A percentile compares a stretch with the other conserved stretches of the same genome.
These are phyloP conservation scores for Penicillium sp. DNA, from an alignment of 2,329 filamentous ascomycete genomes.

Conservation along the genomic window DNA sequence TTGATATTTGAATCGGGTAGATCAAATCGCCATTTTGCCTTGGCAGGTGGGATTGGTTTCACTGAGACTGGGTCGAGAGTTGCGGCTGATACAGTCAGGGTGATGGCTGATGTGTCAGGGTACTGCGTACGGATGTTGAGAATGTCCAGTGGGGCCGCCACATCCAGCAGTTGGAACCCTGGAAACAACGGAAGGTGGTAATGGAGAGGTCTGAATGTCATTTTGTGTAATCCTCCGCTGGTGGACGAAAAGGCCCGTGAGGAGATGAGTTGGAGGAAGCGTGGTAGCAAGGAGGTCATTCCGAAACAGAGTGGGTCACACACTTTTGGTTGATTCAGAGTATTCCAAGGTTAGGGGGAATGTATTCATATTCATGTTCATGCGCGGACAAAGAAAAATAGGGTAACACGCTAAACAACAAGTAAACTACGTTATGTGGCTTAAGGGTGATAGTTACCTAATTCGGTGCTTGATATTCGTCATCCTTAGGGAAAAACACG, in stretches of 20 bases:
- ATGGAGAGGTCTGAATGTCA: slow-evolving; percentile 5
- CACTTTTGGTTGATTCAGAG: not conserved
- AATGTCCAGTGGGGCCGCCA: slow-evolving; percentile 10
- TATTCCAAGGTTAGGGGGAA: not conserved
- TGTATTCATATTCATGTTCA: not conserved
- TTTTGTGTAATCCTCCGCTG: slow-evolving; percentile 2
- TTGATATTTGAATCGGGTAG: not conserved
- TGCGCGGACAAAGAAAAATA: not conserved
- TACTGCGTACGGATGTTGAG: slow-evolving; percentile 8
- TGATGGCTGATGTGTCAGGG: slow-evolving; percentile 5
- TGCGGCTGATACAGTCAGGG: slow-evolving; percentile 9
- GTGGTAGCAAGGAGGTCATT: not conserved
- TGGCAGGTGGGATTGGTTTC: slow-evolving; percentile 6
- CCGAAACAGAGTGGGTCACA: not conserved
- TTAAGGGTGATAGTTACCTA: not conserved
- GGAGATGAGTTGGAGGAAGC: not conserved
- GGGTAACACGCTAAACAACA: not conserved
- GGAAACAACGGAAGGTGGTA: slow-evolving; percentile 13
- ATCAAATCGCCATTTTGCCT: slow-evolving; percentile 6
- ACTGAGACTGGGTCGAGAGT: slow-evolving; percentile 10
- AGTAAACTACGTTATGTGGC: not conserved
- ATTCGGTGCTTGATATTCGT: not conserved
- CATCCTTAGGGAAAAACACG: not conserved
- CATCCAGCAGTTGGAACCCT: slow-evolving; percentile 9
- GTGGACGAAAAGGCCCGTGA: not conserved